These are phyloP conservation scores for Cajanus cajan DNA, from an alignment of 306 rosid genomes.

Conservation along the genomic window DNA sequence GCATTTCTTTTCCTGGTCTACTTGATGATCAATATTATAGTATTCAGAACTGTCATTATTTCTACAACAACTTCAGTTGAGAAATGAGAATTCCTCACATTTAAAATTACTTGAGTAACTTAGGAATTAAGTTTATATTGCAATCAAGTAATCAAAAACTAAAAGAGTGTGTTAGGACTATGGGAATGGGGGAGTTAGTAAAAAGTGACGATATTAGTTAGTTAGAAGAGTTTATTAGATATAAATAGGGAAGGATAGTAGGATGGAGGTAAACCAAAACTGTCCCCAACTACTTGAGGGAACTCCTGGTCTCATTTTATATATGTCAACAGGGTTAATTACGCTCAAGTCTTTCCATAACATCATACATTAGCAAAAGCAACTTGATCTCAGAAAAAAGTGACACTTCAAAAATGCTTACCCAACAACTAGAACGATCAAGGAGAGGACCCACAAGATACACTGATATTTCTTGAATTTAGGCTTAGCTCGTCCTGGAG, in stretches of 20 bases:
- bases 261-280: not conserved
- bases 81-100: not conserved
- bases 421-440: constrained; percentile 74
- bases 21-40: not conserved
- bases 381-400: constrained; percentile 13
- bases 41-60: not conserved
- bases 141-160: not conserved
- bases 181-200: too few relatives aligned
- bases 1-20: not conserved
- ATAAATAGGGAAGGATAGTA: too few relatives aligned
- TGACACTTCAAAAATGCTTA: constrained; percentile 39
- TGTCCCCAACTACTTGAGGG: not conserved
- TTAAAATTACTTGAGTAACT: not conserved
- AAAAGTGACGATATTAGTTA: too few relatives aligned
- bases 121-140: not conserved
- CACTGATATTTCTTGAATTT: constrained; percentile 86
- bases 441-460: constrained; percentile 74
- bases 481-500: constrained; percentile 44
- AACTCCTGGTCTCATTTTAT: not conserved
- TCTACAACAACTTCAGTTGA: not conserved
- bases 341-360: not conserved
- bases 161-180: not conserved
- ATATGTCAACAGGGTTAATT: not conserved
- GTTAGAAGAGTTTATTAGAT: too few relatives aligned
- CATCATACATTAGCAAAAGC: not conserved